These are phyloP conservation scores for Malassezia furfur DNA, from an alignment of 1,284 basidiomycete species.

Conservation along the genomic window DNA sequence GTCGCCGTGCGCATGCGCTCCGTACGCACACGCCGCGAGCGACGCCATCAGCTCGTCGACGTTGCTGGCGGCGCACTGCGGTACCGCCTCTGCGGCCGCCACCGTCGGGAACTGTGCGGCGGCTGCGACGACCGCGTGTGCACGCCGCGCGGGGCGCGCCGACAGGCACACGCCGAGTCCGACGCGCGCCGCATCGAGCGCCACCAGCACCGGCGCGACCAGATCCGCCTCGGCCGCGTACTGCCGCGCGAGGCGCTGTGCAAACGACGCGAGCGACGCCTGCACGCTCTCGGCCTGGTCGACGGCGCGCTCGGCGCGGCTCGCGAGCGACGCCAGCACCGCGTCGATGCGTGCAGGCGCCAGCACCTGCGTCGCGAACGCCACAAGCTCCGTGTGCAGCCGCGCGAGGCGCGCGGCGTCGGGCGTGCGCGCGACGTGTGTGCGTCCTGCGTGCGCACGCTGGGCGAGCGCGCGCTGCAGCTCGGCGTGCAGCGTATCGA, in stretches of 20 bases:
- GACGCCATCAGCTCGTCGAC: neutral
- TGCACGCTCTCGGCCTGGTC: constrained; percentile 43
- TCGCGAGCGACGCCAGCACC: neutral
- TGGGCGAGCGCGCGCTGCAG: constrained; percentile 24
- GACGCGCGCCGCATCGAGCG: constrained; percentile 61
- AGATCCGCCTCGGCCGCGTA: constrained; percentile 60
- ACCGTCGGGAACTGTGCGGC: constrained; percentile 7
- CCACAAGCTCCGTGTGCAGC: constrained; percentile 68
- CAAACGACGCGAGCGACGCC: constrained; percentile 49
- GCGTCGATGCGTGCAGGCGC: constrained; percentile 15
- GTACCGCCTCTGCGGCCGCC: constrained; percentile 1
- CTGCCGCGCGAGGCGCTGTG: constrained; percentile 50
- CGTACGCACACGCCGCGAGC: neutral
- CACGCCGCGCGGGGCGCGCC: neutral
- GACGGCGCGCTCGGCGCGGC: neutral
- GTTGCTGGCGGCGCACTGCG: neutral
- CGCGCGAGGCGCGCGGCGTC: constrained; percentile 60
- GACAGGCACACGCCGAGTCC: constrained; percentile 58
- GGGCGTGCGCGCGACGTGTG: constrained; percentile 22
- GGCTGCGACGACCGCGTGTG: neutral
- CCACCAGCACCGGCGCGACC: constrained; percentile 57
- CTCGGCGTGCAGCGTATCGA: constrained; percentile 44
- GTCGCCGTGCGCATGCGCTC: neutral
- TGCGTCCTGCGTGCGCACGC: neutral
- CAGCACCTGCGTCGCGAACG: constrained; percentile 31